A percentile compares a stretch with the other conserved stretches of the same genome.
These are phyloP conservation scores for Trichosporon ovoides DNA, from an alignment of 1,284 basidiomycete species.

Conservation along the genomic window DNA sequence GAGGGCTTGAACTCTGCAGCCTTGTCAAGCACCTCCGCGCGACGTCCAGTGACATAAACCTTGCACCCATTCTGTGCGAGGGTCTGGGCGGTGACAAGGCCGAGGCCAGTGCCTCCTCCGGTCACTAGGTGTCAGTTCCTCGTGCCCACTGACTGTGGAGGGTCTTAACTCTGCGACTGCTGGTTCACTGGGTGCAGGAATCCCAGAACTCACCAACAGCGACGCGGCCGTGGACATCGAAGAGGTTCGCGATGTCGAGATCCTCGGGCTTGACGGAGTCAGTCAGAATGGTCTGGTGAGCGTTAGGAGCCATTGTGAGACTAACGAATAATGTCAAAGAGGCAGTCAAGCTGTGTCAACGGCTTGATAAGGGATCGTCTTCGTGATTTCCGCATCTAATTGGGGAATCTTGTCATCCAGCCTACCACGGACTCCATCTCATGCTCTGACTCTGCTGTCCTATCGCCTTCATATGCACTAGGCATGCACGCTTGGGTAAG, in stretches of 20 bases:
- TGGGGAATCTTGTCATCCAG: too few species aligned
- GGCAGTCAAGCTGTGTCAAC: too few species aligned
- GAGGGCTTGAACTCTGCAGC: slow-evolving; percentile 27
- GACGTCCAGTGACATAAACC: slow-evolving; percentile 46
- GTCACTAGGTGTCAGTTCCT: slow-evolving; percentile 27
- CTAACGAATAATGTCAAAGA: too few species aligned
- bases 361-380: too few species aligned
- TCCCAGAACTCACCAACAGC: slow-evolving; percentile 32
- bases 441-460: too few species aligned
- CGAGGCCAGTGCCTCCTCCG: slow-evolving; percentile 44
- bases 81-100: slow-evolving; percentile 39
- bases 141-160: neutral
- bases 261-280: slow-evolving; percentile 18
- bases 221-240: slow-evolving; percentile 42
- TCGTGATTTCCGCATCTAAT: too few species aligned
- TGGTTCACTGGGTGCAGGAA: too few species aligned
- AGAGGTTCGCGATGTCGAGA: slow-evolving; percentile 34
- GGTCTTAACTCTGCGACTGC: neutral
- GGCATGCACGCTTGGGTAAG: too few species aligned
- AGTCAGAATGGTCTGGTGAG: neutral
- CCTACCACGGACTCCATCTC: neutral
- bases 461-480: too few species aligned
- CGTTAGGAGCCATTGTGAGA: neutral
- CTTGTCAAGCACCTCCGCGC: slow-evolving; percentile 34
- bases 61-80: slow-evolving; percentile 42